These are phyloP conservation scores for Amanita rimosa DNA, from an alignment of 768 basidiomycete genomes.

Conservation along the genomic window DNA sequence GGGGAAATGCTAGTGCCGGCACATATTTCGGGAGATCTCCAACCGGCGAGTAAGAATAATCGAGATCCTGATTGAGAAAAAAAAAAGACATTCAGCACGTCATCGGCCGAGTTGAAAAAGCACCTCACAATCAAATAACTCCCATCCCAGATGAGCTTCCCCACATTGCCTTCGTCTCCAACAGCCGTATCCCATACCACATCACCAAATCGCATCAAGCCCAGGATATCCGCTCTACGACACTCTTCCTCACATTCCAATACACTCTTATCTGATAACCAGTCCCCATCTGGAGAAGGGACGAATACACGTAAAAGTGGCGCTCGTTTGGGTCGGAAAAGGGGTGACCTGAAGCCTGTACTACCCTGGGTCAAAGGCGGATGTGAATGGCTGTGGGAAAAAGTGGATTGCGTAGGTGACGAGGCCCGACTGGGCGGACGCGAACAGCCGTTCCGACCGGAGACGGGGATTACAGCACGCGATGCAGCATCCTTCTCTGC, in stretches of 20 bases:
- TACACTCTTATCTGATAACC: constrained; percentile 75
- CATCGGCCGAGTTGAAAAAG: constrained; percentile 11
- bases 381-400: constrained; percentile 31
- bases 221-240: constrained; percentile 51
- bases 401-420: constrained; percentile 46
- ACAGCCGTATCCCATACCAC: constrained; percentile 84
- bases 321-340: constrained; percentile 61
- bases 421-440: constrained; percentile 53
- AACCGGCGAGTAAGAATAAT: constrained; percentile 66
- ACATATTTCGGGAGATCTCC: constrained; percentile 77
- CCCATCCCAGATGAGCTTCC: constrained; percentile 84
- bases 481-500: constrained; percentile 47
- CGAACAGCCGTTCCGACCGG: constrained; percentile 18
- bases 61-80: constrained; percentile 50
- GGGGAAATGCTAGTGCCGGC: constrained; percentile 70
- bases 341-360: constrained; percentile 51
- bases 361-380: not conserved
- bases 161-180: constrained; percentile 77
- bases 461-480: constrained; percentile 12
- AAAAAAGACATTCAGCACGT: constrained; percentile 1
- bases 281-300: constrained; percentile 77
- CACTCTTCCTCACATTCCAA: constrained; percentile 77
- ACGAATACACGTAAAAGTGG: constrained; percentile 75
- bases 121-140: constrained; percentile 69
- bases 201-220: constrained; percentile 62